These are phyloP conservation scores for Diphasiastrum complanatum DNA, from an alignment of 83 land plant species.

Conservation along the genomic window DNA sequence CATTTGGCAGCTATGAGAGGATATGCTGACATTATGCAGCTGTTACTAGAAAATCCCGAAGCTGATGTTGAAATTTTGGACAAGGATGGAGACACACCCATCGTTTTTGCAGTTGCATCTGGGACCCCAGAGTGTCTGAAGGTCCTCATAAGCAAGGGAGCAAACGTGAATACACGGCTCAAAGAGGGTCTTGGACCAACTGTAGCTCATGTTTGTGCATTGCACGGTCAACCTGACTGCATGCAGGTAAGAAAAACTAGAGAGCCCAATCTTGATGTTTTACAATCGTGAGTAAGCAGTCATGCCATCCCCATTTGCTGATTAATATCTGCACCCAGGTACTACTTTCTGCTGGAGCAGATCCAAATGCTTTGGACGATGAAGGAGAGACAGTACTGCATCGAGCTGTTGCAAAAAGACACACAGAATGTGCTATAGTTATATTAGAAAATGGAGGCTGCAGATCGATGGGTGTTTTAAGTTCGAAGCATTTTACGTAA, in stretches of 20 bases:
- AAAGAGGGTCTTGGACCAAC: constrained; percentile 85
- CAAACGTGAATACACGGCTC: constrained; percentile 64
- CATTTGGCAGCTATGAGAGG: constrained; percentile 87
- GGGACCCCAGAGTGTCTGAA: constrained; percentile 81
- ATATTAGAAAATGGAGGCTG: constrained; percentile 90
- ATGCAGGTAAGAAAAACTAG: constrained; percentile 51
- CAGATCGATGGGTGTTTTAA: constrained; percentile 64
- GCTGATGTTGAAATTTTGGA: constrained; percentile 72
- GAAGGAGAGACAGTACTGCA: constrained; percentile 88
- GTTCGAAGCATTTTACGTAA: constrained; percentile 65
- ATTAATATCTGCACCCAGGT: constrained; percentile 48
- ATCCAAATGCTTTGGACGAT: constrained; percentile 82
- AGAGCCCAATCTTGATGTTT: neutral
- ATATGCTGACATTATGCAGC: constrained; percentile 54
- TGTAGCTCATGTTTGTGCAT: constrained; percentile 90
- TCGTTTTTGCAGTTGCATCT: constrained; percentile 83
- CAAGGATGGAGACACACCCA: constrained; percentile 89
- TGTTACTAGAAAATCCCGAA: constrained; percentile 56
- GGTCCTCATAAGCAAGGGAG: constrained; percentile 54
- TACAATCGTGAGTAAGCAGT: neutral
- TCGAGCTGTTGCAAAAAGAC: constrained; percentile 70
- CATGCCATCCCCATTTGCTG: neutral
- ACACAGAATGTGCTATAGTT: constrained; percentile 76
- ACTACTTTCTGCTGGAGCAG: constrained; percentile 79
- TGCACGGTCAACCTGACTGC: constrained; percentile 95